Evolutionary conservation across 108 stramenopile genomes (phyloP), one percentile per base, ranked within the genome.

Genomic region (Schizochytrium sp.): DNA sequence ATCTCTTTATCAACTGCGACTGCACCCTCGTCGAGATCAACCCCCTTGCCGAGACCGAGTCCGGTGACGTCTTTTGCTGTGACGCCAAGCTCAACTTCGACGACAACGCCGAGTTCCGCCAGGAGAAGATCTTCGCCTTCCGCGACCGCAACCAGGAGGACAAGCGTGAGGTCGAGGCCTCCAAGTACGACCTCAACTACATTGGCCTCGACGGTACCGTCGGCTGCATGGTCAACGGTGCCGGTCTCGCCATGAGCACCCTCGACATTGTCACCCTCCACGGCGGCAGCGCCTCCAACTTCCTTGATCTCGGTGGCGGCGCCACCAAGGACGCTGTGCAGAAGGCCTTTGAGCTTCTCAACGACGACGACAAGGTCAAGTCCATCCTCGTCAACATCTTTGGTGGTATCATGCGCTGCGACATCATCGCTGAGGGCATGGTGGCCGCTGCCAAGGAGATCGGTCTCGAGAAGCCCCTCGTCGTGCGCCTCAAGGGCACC

Each of bases 161-260:
- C 90, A 89, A 93, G 0, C 92, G 96, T 19, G 96, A 97, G 91
- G 96, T 95, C 25, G 95, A 94, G 90, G 95, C 94, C 25, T 87
- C 76, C 89, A 63, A 94, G 91, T 69, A 91, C 87, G 97, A 96
- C 92, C 91, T 98, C 83, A 97, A 98, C 91, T 98, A 98, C 93
- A 97, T 98, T 90, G 98, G 98, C n/a, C 92, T 98, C 34, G 96
- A 95, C 72, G 97, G 98, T n/a, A 95, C 92, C 90, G 97, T 98
- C 90, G 98, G 98, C 51, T 98, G 98, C 92, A 98, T 98, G 98
- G 98, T 98, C 58, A 98, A 98, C 90, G 98, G 98, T 58, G 98
- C 98, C 14, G 98, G 97, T 43, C 90, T 98, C 44, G 98, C 98
- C 91, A 98, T 98, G 98, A 87, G 94, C 72, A 98, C 98, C 60